These are phyloP conservation scores for Geotrichum armillariae DNA, from an alignment of 1,139 yeast species.

Conservation along the genomic window DNA sequence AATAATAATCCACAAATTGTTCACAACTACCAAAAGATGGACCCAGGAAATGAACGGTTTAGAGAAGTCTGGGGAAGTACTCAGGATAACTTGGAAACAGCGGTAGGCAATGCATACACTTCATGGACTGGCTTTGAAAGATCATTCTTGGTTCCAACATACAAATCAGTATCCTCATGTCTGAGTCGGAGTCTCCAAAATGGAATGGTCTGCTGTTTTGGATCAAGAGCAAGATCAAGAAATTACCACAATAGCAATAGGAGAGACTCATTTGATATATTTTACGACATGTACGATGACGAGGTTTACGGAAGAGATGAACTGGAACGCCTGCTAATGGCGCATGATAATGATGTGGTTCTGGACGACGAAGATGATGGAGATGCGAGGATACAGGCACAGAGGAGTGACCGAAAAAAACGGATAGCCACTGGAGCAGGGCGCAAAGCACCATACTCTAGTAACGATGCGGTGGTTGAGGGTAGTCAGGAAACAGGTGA, in stretches of 20 bases:
- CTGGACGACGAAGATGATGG: slow-evolving; percentile 19
- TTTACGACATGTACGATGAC: slow-evolving; percentile 36
- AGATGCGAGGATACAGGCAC: background rate
- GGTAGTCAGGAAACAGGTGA: background rate
- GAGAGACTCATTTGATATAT: slow-evolving; percentile 31
- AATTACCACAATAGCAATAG: slow-evolving; percentile 21
- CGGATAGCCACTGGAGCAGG: background rate
- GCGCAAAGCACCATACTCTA: background rate
- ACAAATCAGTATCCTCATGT: slow-evolving; percentile 6
- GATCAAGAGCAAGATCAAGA: slow-evolving; percentile 17
- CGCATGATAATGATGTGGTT: slow-evolving; percentile 13
- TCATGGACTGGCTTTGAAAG: slow-evolving; percentile 28
- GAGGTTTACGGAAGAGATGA: slow-evolving; percentile 34
- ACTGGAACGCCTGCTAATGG: slow-evolving; percentile 30
- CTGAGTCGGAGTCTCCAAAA: background rate
- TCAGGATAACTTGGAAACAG: slow-evolving; percentile 35
- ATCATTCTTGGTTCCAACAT: slow-evolving; percentile 27
- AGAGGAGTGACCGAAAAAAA: slow-evolving; percentile 2
- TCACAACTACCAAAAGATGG: too few relatives aligned
- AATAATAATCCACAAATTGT: too few relatives aligned
- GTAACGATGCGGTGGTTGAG: background rate
- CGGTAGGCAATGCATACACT: slow-evolving; percentile 33
- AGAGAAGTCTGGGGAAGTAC: slow-evolving; percentile 34
- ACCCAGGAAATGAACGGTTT: slow-evolving; percentile 27
- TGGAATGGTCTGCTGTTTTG: slow-evolving; percentile 21